Evolutionary conservation across 208 protist species (phyloP).

Genomic region (Wallacemonas sp.): DNA sequence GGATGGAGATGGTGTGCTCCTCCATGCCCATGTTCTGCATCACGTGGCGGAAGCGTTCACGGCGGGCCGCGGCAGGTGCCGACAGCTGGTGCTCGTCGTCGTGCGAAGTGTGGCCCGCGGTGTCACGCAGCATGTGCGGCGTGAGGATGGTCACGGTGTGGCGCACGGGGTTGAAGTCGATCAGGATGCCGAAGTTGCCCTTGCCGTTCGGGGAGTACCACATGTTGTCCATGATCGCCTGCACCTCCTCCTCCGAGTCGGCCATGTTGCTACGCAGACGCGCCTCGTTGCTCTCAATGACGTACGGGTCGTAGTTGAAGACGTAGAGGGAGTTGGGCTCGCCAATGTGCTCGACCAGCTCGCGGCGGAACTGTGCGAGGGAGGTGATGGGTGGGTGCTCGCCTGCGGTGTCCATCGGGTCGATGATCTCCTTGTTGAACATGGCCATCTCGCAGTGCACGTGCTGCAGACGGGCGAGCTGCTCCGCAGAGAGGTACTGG

Average conservation of each 20-base stretch:
- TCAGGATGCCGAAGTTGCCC: slow-evolving; percentile 75
- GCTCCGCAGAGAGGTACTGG: slow-evolving; percentile 32
- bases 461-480: slow-evolving; percentile 37
- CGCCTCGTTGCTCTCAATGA: slow-evolving; percentile 82
- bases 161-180: slow-evolving; percentile 70
- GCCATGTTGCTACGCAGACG: slow-evolving; percentile 70
- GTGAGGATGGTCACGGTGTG: slow-evolving; percentile 64
- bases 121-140: slow-evolving; percentile 45
- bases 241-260: slow-evolving; percentile 73
- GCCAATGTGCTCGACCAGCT: slow-evolving; percentile 55
- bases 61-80: not conserved
- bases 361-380: slow-evolving; percentile 82
- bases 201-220: slow-evolving; percentile 47
- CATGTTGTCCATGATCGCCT: slow-evolving; percentile 31
- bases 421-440: slow-evolving; percentile 74
- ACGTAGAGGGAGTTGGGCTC: slow-evolving; percentile 72
- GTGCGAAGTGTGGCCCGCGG: not conserved
- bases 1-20: slow-evolving; percentile 73
- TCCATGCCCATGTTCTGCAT: slow-evolving; percentile 60
- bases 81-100: not conserved
- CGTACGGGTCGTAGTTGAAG: slow-evolving; percentile 89
- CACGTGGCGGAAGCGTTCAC: slow-evolving; percentile 28
- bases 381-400: slow-evolving; percentile 77
- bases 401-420: slow-evolving; percentile 38
- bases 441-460: slow-evolving; percentile 86